Evolutionary conservation across 2,329 filamentous ascomycete species (phyloP).

Genomic region (Exophiala sp.): DNA sequence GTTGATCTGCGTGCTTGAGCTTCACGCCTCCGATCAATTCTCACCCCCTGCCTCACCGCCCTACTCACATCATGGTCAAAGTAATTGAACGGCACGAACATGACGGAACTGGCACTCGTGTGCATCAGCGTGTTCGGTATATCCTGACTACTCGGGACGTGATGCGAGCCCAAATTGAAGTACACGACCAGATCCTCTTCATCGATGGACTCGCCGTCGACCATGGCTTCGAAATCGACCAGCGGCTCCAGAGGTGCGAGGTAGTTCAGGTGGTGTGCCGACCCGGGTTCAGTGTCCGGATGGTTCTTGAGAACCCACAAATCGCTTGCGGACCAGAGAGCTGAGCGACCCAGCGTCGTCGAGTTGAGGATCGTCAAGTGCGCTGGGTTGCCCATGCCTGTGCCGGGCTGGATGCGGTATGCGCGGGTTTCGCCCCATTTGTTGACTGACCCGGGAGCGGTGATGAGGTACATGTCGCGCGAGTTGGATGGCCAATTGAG

Average conservation of each 20-base stretch:
- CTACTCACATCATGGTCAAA: constrained; percentile 18
- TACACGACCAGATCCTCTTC: constrained; percentile 42
- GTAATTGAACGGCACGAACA: constrained; percentile 26
- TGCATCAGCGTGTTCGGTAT: constrained; percentile 35
- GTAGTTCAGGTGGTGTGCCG: constrained; percentile 17
- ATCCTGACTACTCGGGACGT: constrained; percentile 44
- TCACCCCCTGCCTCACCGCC: constrained; percentile 11
- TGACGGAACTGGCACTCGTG: constrained; percentile 19
- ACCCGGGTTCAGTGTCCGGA: constrained; percentile 16
- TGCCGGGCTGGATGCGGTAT: constrained; percentile 38
- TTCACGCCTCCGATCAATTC: constrained; percentile 12
- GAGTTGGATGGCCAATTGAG: constrained; percentile 39
- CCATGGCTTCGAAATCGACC: constrained; percentile 19
- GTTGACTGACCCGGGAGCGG: constrained; percentile 38
- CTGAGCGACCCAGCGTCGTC: constrained; percentile 18
- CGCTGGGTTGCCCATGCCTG: constrained; percentile 32
- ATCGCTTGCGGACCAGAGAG: constrained; percentile 18
- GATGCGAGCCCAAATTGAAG: constrained; percentile 53
- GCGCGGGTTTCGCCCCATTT: constrained; percentile 40
- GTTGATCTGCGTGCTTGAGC: background rate
- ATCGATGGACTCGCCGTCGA: constrained; percentile 13
- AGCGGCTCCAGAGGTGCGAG: constrained; percentile 13
- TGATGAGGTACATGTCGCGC: constrained; percentile 37
- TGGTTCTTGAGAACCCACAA: constrained; percentile 19
- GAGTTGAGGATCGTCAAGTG: constrained; percentile 26